Base-by-base conservation (phyloP, 2,329 filamentous ascomycete species). In the Penicillium oxalicum region DNA sequence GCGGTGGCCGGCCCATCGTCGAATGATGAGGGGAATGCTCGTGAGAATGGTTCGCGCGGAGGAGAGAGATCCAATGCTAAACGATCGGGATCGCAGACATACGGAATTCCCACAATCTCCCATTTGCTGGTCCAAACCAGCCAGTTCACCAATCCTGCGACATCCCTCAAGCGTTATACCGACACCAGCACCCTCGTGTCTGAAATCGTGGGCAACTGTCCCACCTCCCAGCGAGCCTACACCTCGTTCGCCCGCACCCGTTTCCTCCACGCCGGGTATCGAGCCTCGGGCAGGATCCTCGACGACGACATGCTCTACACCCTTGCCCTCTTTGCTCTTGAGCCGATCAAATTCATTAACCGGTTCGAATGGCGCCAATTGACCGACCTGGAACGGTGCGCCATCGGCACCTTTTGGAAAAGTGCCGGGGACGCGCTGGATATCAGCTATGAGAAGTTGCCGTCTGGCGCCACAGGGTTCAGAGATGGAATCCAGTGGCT, bases 341-440 rank as follows among this genome's bases (percentile, higher is more conserved):
- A 89, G 61, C 84, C 86, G 0, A 66, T 79, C 28, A 72, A 77
- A 11, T 89, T 85, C 74, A 77, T 86, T 29, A 64, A 74, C 4
- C 70, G 70, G 5, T 87, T 82, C 58, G 88, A 91, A 62, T 91
- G 87, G 86, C 78, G 87, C 2, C 35, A 70, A 4, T 64, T 88
- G 24, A 84, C 77, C 12, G 79, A 84, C 0, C 74, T 90, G 67
- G 87, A 91, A 65, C 65, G 73, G 8, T 86, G 83, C 52, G 86
- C 84, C 0, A 67, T 84, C 28, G 82, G 79, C 12, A 82, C 80
- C 0, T 81, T 86, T 59, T 90, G 85, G 86, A 87, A 86, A 65
- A 75, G 75, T 45, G 69, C 88, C 12, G 86, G 86, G 11, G 82
- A 88, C 57, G 79, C 80, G 45, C 85, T 90, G 80, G 77, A 74